phyloP scores from a whole-genome alignment of 345 rosid species.

The Conringia planisiliqua region DNA sequence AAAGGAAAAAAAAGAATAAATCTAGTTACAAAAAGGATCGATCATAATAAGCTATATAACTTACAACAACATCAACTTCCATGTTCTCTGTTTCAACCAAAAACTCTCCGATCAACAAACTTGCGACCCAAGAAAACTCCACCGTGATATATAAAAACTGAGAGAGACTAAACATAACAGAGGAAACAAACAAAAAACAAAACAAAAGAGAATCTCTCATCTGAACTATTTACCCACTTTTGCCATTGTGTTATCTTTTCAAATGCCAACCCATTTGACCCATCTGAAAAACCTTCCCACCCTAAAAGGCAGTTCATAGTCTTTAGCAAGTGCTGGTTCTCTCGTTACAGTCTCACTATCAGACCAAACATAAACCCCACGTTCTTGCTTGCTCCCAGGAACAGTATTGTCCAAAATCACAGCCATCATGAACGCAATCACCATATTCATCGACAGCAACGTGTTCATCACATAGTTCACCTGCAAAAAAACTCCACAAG shows the following conservation, averaged over 20 bases:
- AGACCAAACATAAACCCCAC: constrained; percentile 91
- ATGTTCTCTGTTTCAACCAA: neutral
- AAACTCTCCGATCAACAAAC: constrained; percentile 27
- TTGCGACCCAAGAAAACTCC: constrained; percentile 23
- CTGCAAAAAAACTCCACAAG: constrained; percentile 39
- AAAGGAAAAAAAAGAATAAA: neutral
- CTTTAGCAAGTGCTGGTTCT: constrained; percentile 81
- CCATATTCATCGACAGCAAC: constrained; percentile 72
- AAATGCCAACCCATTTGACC: constrained; percentile 97
- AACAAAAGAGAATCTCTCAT: constrained; percentile 9
- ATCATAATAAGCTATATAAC: constrained; percentile 21
- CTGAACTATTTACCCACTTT: constrained; percentile 41
- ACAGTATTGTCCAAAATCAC: constrained; percentile 88
- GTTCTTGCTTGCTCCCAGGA: constrained; percentile 87
- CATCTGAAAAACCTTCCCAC: constrained; percentile 84
- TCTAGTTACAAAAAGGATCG: constrained; percentile 17
- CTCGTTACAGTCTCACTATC: constrained; percentile 83
- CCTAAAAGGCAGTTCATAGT: constrained; percentile 83
- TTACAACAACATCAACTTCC: constrained; percentile 26
- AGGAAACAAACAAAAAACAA: neutral
- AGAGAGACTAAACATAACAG: constrained; percentile 10
- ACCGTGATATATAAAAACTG: constrained; percentile 22
- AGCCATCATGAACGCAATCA: constrained; percentile 86
- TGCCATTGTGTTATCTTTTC: constrained; percentile 19
- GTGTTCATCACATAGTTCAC: constrained; percentile 88